Conservation (phyloP, 2,329 filamentous ascomycete species). For the Calonectria pseudoreteaudii region DNA sequence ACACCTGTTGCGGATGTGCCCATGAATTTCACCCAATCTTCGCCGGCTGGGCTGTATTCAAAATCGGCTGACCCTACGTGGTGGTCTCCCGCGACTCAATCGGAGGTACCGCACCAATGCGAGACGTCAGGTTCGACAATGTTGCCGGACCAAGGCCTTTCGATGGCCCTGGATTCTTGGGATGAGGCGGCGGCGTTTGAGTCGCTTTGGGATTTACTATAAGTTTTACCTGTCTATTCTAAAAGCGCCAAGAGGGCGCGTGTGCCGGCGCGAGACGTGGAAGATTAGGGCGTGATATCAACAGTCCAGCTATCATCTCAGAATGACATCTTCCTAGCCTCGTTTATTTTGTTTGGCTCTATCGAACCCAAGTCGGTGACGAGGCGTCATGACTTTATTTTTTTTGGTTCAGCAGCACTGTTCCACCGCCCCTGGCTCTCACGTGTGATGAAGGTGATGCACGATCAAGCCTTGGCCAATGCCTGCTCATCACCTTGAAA, state of each 20-base stretch:
- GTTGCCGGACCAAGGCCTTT: neutral
- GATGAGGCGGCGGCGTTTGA: conserved; percentile 29
- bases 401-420: neutral
- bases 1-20: too few relatives aligned
- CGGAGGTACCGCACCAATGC: neutral
- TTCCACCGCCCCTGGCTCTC: neutral
- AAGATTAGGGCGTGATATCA: neutral
- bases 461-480: neutral
- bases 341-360: neutral
- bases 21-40: neutral
- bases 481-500: neutral
- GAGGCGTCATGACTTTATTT: neutral
- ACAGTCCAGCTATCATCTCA: neutral
- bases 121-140: neutral
- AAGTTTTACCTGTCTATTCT: neutral
- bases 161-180: conserved; percentile 36
- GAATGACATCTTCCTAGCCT: neutral
- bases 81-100: conserved; percentile 18
- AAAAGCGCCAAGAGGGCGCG: neutral
- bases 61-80: conserved; percentile 21
- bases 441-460: neutral
- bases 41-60: conserved; percentile 9
- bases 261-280: neutral
- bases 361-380: neutral
- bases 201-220: conserved; percentile 34